phyloP scores from a whole-genome alignment of 2,329 filamentous ascomycete genomes.

The Fusarium irregulare region DNA sequence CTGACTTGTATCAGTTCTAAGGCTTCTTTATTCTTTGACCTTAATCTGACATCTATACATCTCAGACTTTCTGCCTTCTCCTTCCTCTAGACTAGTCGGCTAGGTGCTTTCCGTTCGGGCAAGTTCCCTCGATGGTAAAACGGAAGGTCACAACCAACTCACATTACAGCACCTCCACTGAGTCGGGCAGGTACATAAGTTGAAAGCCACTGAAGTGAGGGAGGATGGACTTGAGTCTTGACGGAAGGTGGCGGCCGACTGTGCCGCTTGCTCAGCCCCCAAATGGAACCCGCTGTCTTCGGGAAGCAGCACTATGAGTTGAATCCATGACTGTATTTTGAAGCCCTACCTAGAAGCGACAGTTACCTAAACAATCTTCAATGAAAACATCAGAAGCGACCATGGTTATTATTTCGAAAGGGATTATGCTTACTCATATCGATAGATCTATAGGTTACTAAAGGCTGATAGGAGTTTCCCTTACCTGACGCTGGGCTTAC shows the following conservation, averaged over 20 bases:
- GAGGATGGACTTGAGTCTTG: not conserved
- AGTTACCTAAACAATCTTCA: not conserved
- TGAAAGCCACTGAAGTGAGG: slow-evolving; percentile 21
- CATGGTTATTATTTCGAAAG: not conserved
- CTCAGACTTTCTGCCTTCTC: not conserved
- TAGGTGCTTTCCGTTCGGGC: slow-evolving; percentile 11
- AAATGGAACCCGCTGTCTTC: not conserved
- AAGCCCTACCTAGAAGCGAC: not conserved
- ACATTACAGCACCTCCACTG: not conserved
- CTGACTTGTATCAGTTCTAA: not conserved
- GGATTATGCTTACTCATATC: not conserved
- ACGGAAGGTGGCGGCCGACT: slow-evolving; percentile 24
- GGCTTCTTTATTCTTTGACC: not conserved
- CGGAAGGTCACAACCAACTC: slow-evolving; percentile 17
- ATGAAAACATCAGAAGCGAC: not conserved
- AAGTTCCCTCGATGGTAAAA: slow-evolving; percentile 3
- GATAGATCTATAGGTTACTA: not conserved
- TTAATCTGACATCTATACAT: not conserved
- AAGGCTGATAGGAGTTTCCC: not conserved
- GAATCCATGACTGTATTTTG: slow-evolving; percentile 19
- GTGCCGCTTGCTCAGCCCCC: slow-evolving; percentile 28
- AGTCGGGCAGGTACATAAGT: slow-evolving; percentile 28
- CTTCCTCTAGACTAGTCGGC: not conserved
- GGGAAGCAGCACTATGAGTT: slow-evolving; percentile 3
- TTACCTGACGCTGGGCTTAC: not conserved